Conservation (phyloP, 1,284 basidiomycete genomes). For the Puccinia polysora region DNA sequence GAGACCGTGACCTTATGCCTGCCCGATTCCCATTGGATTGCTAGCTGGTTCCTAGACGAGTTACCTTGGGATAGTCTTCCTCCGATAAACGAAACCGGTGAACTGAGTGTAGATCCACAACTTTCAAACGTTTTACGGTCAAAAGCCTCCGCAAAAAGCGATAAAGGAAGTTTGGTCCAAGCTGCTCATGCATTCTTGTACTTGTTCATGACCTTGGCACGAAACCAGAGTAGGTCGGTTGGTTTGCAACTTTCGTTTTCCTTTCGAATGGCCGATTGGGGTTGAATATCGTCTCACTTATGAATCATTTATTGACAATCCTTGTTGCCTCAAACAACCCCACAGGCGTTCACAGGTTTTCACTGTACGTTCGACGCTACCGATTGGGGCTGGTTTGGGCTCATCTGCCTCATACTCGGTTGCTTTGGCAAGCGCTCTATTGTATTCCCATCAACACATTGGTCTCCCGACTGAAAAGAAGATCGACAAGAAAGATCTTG, state of each 20-base stretch:
- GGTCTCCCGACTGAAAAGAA: constrained; percentile 60
- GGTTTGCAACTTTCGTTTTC: constrained; percentile 3
- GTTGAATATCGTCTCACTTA: no score
- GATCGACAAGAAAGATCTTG: constrained; percentile 61
- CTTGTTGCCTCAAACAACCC: no score
- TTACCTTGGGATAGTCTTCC: constrained; percentile 75
- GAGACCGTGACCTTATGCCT: constrained; percentile 72
- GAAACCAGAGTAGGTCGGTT: constrained; percentile 60
- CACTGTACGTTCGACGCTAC: constrained; percentile 81
- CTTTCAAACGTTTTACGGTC: constrained; percentile 24
- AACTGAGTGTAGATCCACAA: constrained; percentile 43
- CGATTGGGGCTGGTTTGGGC: constrained; percentile 96
- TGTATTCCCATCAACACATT: constrained; percentile 56
- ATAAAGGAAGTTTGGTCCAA: constrained; percentile 57
- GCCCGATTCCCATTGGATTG: constrained; percentile 72
- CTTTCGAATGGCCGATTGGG: no score
- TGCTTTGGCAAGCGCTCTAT: constrained; percentile 74
- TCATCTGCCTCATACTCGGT: constrained; percentile 93
- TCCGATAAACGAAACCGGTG: not conserved
- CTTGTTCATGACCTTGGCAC: constrained; percentile 76
- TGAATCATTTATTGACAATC: constrained; percentile 25
- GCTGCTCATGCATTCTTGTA: constrained; percentile 85
- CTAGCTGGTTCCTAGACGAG: constrained; percentile 71
- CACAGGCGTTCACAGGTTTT: constrained; percentile 69
- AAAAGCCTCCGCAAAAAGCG: constrained; percentile 18